Conservation (phyloP, 352 stramenopile genomes). For the Pythium brassicae region DNA sequence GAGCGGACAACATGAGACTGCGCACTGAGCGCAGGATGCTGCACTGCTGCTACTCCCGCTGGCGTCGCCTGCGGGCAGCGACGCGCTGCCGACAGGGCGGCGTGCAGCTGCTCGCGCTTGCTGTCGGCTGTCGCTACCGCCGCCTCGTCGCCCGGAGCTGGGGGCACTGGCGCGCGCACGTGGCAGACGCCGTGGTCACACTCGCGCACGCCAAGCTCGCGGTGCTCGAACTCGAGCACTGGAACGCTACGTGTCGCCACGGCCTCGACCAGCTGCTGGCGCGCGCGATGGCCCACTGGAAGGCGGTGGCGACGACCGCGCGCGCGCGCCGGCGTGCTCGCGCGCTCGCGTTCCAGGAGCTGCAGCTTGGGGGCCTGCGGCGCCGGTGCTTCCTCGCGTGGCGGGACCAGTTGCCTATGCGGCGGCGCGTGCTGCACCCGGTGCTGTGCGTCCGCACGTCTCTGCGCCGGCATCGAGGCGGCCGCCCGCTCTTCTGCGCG, state of each 20-base stretch:
- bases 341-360: background rate
- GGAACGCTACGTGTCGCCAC: constrained; percentile 4
- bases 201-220: constrained; percentile 9
- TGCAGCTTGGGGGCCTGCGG: background rate
- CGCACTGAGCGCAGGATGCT: background rate
- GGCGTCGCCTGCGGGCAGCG: background rate
- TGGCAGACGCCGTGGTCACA: constrained; percentile 2
- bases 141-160: constrained; percentile 1
- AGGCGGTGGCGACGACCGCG: background rate
- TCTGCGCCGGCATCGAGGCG: background rate
- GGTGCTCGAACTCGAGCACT: constrained; percentile 12
- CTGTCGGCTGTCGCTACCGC: background rate
- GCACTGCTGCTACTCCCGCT: background rate
- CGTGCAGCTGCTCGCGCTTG: background rate
- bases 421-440: background rate
- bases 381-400: constrained; percentile 4
- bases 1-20: background rate
- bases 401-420: constrained; percentile 1
- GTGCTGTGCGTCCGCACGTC: constrained; percentile 16
- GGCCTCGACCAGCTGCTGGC: constrained; percentile 1
- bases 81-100: no score
- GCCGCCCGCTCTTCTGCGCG: constrained; percentile 4
- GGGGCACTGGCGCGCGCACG: constrained; percentile 3
- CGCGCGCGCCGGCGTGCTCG: background rate
- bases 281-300: constrained; percentile 8